Evolutionary conservation across 2,329 filamentous ascomycete genomes (phyloP), one percentile per base, ranked within the genome.

Genomic region (Neofusicoccum laricinum): DNA sequence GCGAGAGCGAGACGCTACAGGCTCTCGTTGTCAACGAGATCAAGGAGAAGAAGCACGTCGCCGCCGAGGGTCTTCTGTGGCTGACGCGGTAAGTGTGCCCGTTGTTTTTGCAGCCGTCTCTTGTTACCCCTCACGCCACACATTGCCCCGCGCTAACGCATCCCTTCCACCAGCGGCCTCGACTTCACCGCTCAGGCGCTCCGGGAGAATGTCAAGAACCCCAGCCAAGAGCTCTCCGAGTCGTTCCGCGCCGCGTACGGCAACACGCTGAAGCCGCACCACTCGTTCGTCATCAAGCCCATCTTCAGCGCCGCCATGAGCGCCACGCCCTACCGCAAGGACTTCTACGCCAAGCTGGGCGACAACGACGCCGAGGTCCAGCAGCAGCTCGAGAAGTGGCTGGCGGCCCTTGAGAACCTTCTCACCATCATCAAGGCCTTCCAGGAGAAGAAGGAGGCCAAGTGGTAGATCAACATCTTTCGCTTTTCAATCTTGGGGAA

Each of bases 281-380:
- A 99, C 84, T 88, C 85, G 75, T 93, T 96, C 79, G 72, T 97
- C 67, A 82, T 97, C 72, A 97, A 96, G 85, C 92, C 92, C 66
- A 85, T 97, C 75, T 98, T 98, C 85, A 90, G 85, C 71, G 90
- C 93, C 67, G 94, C 94, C 76, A 97, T 99, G 93, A 86, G 87
- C 71, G 93, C 93, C 17, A 94, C 91, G 70, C 95, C 95, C 1
- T 97, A 97, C 84, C 88, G 94, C 70, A 92, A 91, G 77, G 91
- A 94, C 79, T 98, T 99, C 76, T 98, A 97, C 77, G 80, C 80
- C 69, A 97, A 97, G 86, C 84, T 99, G 48, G 93, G 91, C 41
- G 81, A 82, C 19, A 86, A 91, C 73, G 78, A 85, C 43, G 73
- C 72, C 12, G 86, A 89, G 78, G 89, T 95, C 55, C 71, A 83